Conservation (phyloP, 768 basidiomycete genomes). For the Boletus rufocinnamomeus region DNA sequence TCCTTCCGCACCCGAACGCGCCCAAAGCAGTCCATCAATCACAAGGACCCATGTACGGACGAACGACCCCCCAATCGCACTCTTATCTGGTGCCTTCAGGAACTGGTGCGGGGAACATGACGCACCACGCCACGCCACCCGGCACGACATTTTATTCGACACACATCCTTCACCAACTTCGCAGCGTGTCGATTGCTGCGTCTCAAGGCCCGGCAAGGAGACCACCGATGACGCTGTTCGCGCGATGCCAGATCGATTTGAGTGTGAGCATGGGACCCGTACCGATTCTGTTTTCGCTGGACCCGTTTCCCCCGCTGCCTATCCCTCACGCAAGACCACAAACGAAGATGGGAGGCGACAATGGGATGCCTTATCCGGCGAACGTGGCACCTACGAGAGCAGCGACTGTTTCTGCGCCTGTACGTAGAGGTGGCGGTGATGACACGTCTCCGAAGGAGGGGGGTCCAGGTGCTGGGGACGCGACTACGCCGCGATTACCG, state of each 20-base stretch:
- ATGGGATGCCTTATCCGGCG: background rate
- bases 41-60: conserved; percentile 63
- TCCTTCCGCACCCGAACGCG: conserved; percentile 57
- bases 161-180: conserved; percentile 29
- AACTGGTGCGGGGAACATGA: conserved; percentile 8
- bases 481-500: conserved; percentile 19
- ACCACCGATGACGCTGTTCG: conserved; percentile 56
- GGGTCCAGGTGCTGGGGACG: background rate
- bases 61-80: conserved; percentile 27
- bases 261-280: conserved; percentile 53
- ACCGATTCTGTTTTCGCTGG: conserved; percentile 58
- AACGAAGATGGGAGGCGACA: background rate
- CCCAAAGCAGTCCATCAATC: conserved; percentile 40
- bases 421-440: conserved; percentile 20
- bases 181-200: conserved; percentile 14
- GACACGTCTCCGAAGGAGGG: background rate
- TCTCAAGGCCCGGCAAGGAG: conserved; percentile 26
- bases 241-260: conserved; percentile 54
- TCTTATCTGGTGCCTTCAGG: conserved; percentile 8
- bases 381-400: conserved; percentile 27
- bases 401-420: conserved; percentile 35
- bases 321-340: background rate
- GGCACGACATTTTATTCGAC: conserved; percentile 34
- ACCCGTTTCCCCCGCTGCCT: conserved; percentile 44
- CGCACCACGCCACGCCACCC: conserved; percentile 15